Percentiles rank a stretch among this genome's conserved stretches.
Evolutionary conservation across 1,139 yeast genomes (phyloP).

Genomic region (Kodamaea ohmeri): DNA sequence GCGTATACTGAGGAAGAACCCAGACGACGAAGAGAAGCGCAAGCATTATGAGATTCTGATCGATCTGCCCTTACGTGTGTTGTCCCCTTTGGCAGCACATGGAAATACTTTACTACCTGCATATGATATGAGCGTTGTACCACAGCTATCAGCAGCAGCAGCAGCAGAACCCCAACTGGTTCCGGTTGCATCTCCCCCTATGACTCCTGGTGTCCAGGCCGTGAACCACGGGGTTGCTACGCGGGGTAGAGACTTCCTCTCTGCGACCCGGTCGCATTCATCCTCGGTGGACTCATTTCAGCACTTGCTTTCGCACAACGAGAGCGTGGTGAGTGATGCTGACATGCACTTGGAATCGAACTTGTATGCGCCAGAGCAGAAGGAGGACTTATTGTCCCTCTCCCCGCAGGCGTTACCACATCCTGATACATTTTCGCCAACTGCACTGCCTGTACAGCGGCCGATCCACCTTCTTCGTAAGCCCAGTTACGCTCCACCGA

Average conservation of each 20-base stretch:
- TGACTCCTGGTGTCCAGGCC: slow-evolving; percentile 57
- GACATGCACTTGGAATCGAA: slow-evolving; percentile 57
- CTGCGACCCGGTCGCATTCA: background rate
- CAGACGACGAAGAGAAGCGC: slow-evolving; percentile 55
- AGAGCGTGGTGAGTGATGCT: slow-evolving; percentile 37
- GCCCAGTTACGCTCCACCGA: slow-evolving; percentile 44
- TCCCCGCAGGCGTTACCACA: slow-evolving; percentile 62
- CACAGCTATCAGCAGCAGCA: slow-evolving; percentile 21
- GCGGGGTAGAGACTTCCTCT: slow-evolving; percentile 1
- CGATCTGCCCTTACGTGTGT: slow-evolving; percentile 83
- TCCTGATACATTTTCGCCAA: slow-evolving; percentile 42
- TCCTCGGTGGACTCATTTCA: slow-evolving; percentile 21
- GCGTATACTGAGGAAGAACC: slow-evolving; percentile 64
- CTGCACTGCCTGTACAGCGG: slow-evolving; percentile 24
- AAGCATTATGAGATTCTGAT: slow-evolving; percentile 90
- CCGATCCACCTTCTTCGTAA: slow-evolving; percentile 37
- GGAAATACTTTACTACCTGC: slow-evolving; percentile 69
- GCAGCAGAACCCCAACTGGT: slow-evolving; percentile 20
- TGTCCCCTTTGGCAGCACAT: slow-evolving; percentile 66
- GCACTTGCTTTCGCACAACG: slow-evolving; percentile 26
- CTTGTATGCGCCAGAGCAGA: slow-evolving; percentile 51
- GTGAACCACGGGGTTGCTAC: slow-evolving; percentile 25
- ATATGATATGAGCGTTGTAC: slow-evolving; percentile 30
- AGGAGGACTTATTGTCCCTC: slow-evolving; percentile 26
- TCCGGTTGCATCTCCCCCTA: slow-evolving; percentile 27